Base-by-base conservation (phyloP, 2,329 filamentous ascomycete genomes). In the Chaetomiaceae sp. region DNA sequence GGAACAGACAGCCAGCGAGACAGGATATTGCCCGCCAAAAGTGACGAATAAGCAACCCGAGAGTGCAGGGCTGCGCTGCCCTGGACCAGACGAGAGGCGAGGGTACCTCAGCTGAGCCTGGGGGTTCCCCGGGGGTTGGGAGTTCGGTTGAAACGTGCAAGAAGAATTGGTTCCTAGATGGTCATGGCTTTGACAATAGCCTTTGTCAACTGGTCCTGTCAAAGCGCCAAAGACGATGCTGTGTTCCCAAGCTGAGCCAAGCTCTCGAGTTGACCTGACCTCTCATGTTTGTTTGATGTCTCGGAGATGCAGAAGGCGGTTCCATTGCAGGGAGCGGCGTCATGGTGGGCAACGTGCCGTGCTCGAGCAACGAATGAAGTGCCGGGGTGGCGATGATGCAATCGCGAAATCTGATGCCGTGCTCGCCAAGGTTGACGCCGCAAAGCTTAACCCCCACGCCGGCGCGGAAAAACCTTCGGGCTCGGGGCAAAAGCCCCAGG, bases 351-450 rank as follows among this genome's bases (percentile, higher is more conserved):
- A 29, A 9, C 14, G n/a, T 38, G 38, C 31, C 45, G 33, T 19
- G 48, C 20, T 39, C n/a, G 29, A 25, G 44, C 39, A 46, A 37
- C 44, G 45, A 54, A 46, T 46, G 34, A 47, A 52, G 33, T 46
- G 39, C 40, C 27, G 38, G 53, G 25, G 42, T 39, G 42, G 27
- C 43, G 53, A 61, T 61, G 59, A 57, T 57, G 59, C 59, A 61
- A 61, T 61, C 27, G 42, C 45, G 51, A 48, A 42, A 47, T 17
- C 22, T 27, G 38, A 49, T 58, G 58, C 58, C 44, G 58, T 58
- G 56, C 54, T 58, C 23, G 49, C 54, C 50, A 55, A 56, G 48
- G 20, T 46, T 17, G 22, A 34, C 25, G 40, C 54, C 39, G 23
- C 34, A 52, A 57, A 55, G 55, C 55, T 57, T 55, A 46, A 53